Base-by-base conservation (phyloP, 2,329 filamentous ascomycete species). In the Diaporthe helianthi region DNA sequence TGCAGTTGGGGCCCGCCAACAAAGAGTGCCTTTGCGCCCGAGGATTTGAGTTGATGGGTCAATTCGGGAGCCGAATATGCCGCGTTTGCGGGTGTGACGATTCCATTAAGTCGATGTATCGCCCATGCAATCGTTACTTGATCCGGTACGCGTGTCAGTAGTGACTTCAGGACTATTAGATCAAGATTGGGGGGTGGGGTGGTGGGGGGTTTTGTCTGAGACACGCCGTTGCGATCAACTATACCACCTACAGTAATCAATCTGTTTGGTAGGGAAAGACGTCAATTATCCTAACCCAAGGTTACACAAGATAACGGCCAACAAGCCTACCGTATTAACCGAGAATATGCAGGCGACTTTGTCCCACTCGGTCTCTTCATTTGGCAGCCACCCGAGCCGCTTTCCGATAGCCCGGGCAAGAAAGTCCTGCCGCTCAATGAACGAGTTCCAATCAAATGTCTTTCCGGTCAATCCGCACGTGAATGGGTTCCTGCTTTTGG, bases 301-400 rank as follows among this genome's bases (percentile, higher is more conserved):
- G 52, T 22, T 5, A 17, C 41, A 49, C 52, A 38, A 38, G 38
- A 26, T 8, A 24, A 10, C 2, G 22, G 36, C 52, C 52, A 29
- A 22, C 2, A 15, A 12, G 49, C 19, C 86, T 79, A 93, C 91
- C 36, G 92, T 93, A 77, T 97, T 97, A 70, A 94, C 80, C n/a
- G 90, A 90, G 80, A 93, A 97, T 33, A 94, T 82, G 5, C 85
- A 90, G 58, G 93, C 83, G 29, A 94, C 91, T 78, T 94, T 93
- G 75, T 96, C 92, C 90, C 91, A 96, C 77, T 94, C 92, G 0
- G 88, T 87, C 15, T 91, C 92, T 68, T 88, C 79, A 73, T 92
- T 90, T 9, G 91, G 88, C 54, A 85, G 79, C 85, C 92, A 94
- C 52, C 87, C 89, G 70, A 96, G 85, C 72, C 92, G 88, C 76